A percentile compares a stretch with the other conserved stretches of the same genome.
Evolutionary conservation across 495 filamentous ascomycete species (phyloP).

Genomic region (Penicillium soppii): DNA sequence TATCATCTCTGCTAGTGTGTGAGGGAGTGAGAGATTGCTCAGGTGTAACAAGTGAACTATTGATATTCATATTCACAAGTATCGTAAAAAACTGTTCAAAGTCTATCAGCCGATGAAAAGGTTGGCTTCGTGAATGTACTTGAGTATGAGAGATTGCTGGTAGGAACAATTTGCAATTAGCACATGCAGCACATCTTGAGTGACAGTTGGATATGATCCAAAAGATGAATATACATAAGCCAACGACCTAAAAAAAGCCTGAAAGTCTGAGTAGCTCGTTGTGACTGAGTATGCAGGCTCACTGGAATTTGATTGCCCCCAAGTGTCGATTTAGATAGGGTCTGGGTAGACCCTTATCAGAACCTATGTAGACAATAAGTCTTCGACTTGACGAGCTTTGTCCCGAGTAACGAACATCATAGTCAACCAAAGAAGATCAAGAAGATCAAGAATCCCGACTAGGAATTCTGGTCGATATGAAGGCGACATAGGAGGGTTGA

Average conservation of each 20-base stretch:
- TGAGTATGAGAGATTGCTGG: neutral
- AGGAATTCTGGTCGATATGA: neutral
- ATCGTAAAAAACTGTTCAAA: neutral
- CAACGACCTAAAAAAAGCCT: neutral
- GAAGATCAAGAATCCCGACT: neutral
- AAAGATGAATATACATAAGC: neutral
- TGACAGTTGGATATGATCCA: neutral
- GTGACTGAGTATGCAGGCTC: too few relatives aligned
- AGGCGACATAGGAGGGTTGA: neutral
- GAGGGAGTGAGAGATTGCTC: too few relatives aligned
- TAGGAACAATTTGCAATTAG: neutral
- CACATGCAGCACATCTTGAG: neutral
- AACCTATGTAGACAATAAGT: too few relatives aligned
- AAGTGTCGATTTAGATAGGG: too few relatives aligned
- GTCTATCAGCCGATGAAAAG: neutral
- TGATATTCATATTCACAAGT: neutral
- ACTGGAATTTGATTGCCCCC: too few relatives aligned
- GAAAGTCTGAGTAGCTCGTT: neutral
- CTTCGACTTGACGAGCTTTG: too few relatives aligned
- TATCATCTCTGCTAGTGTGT: too few relatives aligned
- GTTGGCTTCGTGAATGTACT: too few relatives aligned
- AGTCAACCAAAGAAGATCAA: too few relatives aligned
- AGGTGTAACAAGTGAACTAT: too few relatives aligned
- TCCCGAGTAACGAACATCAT: too few relatives aligned
- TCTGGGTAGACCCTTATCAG: too few relatives aligned